Evolutionary conservation across 2,329 filamentous ascomycete genomes (phyloP).

Genomic region (Fusarium paranaense): DNA sequence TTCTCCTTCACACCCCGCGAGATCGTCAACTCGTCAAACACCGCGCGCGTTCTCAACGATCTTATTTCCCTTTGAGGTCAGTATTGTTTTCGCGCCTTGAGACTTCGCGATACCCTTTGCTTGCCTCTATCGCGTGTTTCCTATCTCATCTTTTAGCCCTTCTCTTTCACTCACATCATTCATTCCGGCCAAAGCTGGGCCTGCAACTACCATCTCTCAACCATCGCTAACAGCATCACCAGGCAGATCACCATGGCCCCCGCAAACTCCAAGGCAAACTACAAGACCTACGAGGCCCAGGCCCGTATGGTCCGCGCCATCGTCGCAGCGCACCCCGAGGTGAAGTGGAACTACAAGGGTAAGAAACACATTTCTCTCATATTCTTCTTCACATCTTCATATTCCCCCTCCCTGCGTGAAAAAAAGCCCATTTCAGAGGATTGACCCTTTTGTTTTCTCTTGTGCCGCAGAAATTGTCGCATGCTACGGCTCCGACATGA

Average conservation of each 20-base stretch:
- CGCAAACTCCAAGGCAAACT: conserved; percentile 60
- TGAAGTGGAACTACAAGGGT: conserved; percentile 73
- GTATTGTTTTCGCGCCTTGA: background rate
- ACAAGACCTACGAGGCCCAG: conserved; percentile 70
- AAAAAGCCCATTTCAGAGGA: conserved; percentile 34
- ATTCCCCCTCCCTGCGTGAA: background rate
- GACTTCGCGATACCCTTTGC: background rate
- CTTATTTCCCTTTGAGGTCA: conserved; percentile 2
- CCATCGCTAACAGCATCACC: background rate
- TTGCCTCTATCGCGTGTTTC: background rate
- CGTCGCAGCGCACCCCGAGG: conserved; percentile 65
- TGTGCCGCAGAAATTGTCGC: conserved; percentile 56
- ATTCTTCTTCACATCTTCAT: background rate
- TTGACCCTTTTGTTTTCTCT: conserved; percentile 45
- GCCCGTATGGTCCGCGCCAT: conserved; percentile 71
- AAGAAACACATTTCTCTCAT: conserved; percentile 45
- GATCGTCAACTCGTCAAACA: conserved; percentile 1
- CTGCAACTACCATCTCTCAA: background rate
- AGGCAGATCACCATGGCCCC: conserved; percentile 56
- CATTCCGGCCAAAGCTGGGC: background rate
- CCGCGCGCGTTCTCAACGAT: background rate
- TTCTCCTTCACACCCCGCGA: background rate
- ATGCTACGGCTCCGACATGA: conserved; percentile 63
- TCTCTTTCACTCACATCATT: background rate
- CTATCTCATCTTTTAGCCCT: background rate